These are phyloP conservation scores for Dioscorea alata DNA, from an alignment of 106 monocot genomes.

Conservation along the genomic window DNA sequence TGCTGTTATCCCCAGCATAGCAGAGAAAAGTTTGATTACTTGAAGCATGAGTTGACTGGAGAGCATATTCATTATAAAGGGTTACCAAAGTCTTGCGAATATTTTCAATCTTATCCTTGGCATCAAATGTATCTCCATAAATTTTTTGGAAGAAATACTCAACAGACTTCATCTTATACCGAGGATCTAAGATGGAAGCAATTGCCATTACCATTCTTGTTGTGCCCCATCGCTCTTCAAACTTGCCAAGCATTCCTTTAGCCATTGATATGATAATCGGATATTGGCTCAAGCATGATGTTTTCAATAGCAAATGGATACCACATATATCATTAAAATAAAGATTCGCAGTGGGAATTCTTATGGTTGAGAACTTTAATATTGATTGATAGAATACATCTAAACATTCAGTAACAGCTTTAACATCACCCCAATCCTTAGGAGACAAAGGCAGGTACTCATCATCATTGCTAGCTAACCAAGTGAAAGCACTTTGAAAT, in stretches of 20 bases:
- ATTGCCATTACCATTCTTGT: conserved; percentile 57
- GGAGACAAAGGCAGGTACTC: conserved; percentile 28
- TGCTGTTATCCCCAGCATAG: conserved; percentile 28
- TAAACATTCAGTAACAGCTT: conserved; percentile 52
- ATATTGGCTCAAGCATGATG: conserved; percentile 38
- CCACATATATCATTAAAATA: conserved; percentile 77
- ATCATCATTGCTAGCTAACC: conserved; percentile 37
- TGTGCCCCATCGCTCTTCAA: conserved; percentile 66
- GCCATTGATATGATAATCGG: conserved; percentile 46
- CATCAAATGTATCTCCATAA: conserved; percentile 43
- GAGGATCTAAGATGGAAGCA: conserved; percentile 78
- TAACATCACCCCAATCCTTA: conserved; percentile 53
- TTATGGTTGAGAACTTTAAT: conserved; percentile 41
- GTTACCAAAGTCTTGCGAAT: conserved; percentile 44
- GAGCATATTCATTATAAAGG: conserved; percentile 63
- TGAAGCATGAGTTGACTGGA: conserved; percentile 31
- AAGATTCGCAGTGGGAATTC: conserved; percentile 59
- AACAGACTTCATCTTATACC: conserved; percentile 85
- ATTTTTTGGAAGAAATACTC: conserved; percentile 72
- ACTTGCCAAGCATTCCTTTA: conserved; percentile 59
- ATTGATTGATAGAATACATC: conserved; percentile 54
- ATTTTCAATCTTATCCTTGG: conserved; percentile 41
- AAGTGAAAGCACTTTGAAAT: conserved; percentile 43
- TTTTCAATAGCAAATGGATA: conserved; percentile 54
- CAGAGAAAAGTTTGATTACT: conserved; percentile 34